Evolutionary conservation across 2,329 filamentous ascomycete species (phyloP), one percentile per base, ranked within the genome.

Genomic region (Alternaria gansuensis): DNA sequence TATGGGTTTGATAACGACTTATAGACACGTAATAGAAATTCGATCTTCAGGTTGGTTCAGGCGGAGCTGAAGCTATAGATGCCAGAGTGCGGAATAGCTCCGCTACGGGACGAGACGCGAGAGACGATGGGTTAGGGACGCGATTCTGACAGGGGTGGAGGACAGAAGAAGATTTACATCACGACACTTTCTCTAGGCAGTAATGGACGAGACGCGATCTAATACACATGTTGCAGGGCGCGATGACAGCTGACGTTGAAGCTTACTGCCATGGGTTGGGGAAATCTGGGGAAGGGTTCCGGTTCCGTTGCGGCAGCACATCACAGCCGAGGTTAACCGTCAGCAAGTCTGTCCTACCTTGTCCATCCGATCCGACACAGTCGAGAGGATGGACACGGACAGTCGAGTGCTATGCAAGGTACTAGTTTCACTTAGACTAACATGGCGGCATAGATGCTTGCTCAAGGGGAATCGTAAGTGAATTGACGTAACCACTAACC

Each of bases 281-380:
- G 46, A 60, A 64, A 63, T 62, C 65, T 59, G 66, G 68, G 69
- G 66, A 65, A 68, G 52, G 44, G 46, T 51, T 56, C 46, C 50
- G 57, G 45, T 45, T 57, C 46, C 50, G 57, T 43, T 45, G 59
- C 61, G 57, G 59, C 51, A 66, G 49, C 54, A 66, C 57, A 59
- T 62, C 59, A 70, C 51, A 69, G 60, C 72, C 72, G 72, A 75
- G 72, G 72, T 72, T 66, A 65, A 57, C 59, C 52, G 54, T 52
- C 45, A 64, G 13, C 67, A 68, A 64, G 63, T 48, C 51, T 44
- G 57, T 17, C 45, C 28, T 37, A 48, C 28, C 37, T 24, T 46
- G 8, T 33, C 48, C 62, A 44, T 66, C 54, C 52, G 44, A 17
- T 51, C 61, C 65, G 58, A 43, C 40, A 37, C 28, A 39, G 13